Conservation (phyloP, 106 monocot genomes). For the Iris macrosiphon region DNA sequence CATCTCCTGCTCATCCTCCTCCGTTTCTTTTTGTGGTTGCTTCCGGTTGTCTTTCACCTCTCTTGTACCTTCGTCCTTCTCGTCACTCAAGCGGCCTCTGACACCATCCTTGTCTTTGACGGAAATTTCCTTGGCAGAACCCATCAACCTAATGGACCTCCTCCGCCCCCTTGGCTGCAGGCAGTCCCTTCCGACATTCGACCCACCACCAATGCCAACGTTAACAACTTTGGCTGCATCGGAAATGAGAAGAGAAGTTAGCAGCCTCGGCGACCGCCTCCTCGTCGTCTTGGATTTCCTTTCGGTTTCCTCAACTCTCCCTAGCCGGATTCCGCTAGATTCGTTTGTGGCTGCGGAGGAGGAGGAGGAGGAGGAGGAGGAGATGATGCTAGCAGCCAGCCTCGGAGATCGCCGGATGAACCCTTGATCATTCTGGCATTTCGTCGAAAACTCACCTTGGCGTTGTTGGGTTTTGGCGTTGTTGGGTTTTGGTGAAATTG, state of each 20-base stretch:
- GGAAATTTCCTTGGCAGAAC: not conserved
- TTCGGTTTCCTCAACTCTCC: not conserved
- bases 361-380: too few relatives aligned
- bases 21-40: too few relatives aligned
- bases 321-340: not conserved
- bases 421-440: not conserved
- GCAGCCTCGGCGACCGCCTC: slow-evolving; percentile 9
- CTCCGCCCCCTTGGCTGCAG: not conserved
- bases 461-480: not conserved
- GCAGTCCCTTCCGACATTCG: too few relatives aligned
- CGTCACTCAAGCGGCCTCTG: not conserved
- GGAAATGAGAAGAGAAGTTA: slow-evolving; percentile 5
- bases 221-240: not conserved
- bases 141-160: not conserved
- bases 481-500: not conserved
- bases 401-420: not conserved
- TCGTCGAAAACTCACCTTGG: slow-evolving; percentile 15
- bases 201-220: not conserved
- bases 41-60: not conserved
- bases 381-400: not conserved
- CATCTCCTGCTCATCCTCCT: too few relatives aligned
- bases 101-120: not conserved
- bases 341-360: too few relatives aligned
- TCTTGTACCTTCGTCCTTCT: not conserved
- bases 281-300: not conserved